Conservation (phyloP, 768 basidiomycete species). For the Grammothele lineata region DNA sequence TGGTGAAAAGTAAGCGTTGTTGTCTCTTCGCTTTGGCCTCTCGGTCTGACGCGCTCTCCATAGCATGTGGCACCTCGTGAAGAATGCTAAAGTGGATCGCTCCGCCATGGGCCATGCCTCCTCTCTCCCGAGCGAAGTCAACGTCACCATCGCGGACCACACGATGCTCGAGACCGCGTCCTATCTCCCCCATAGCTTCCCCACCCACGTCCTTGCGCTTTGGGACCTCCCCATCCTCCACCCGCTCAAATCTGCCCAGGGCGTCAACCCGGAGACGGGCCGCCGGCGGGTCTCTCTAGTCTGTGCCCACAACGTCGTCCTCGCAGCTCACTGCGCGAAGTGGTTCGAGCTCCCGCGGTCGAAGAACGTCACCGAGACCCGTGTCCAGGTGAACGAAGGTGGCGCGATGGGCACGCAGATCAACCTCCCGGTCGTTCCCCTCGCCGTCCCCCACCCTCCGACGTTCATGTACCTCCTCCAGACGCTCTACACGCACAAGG, state of each 20-base stretch:
- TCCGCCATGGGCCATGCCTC: constrained; percentile 28
- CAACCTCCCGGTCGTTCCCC: constrained; percentile 59
- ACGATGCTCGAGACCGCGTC: constrained; percentile 15
- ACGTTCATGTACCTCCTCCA: constrained; percentile 62
- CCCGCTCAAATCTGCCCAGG: constrained; percentile 18
- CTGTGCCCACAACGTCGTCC: constrained; percentile 59
- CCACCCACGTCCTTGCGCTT: constrained; percentile 42
- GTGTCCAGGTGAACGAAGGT: constrained; percentile 4
- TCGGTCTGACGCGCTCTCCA: not conserved
- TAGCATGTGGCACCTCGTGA: constrained; percentile 19
- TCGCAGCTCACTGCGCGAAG: constrained; percentile 57
- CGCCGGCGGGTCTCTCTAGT: constrained; percentile 43
- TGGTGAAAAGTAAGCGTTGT: constrained; percentile 38
- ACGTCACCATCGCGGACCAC: constrained; percentile 31
- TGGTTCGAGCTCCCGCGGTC: constrained; percentile 46
- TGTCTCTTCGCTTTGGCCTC: not conserved
- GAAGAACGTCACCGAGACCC: constrained; percentile 8
- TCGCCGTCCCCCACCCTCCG: constrained; percentile 66
- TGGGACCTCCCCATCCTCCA: constrained; percentile 39
- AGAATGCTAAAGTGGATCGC: constrained; percentile 1
- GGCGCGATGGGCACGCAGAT: constrained; percentile 17
- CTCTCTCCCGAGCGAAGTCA: constrained; percentile 40
- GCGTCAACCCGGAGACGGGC: constrained; percentile 2
- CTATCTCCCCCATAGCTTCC: constrained; percentile 26
- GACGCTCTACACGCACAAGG: constrained; percentile 67